Conservation (phyloP, 2,329 filamentous ascomycete genomes). For the Pyrenophora seminiperda region DNA sequence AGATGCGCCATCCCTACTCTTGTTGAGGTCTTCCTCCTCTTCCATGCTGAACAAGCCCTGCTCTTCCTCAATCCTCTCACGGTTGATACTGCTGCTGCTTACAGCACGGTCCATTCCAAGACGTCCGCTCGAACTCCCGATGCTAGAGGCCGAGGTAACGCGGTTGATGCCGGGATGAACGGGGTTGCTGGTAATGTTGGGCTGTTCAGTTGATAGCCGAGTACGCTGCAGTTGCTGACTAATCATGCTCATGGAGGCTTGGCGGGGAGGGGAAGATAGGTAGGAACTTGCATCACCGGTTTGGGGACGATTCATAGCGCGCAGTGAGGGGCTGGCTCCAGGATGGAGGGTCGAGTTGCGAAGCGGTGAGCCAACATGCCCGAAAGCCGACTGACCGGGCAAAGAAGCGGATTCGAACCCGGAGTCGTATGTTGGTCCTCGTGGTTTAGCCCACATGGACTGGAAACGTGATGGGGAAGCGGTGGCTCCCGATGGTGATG, state of each 20-base stretch:
- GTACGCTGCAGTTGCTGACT: conserved; percentile 61
- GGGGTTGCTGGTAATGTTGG: conserved; percentile 30
- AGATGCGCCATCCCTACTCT: conserved; percentile 42
- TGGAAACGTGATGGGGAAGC: conserved; percentile 67
- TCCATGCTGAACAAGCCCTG: conserved; percentile 52
- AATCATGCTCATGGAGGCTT: conserved; percentile 65
- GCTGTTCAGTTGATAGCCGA: conserved; percentile 45
- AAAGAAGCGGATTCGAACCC: conserved; percentile 42
- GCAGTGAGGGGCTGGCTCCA: conserved; percentile 57
- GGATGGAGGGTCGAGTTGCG: conserved; percentile 63
- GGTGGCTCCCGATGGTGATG: conserved; percentile 57
- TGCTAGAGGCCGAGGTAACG: conserved; percentile 42
- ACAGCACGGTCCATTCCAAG: conserved; percentile 47
- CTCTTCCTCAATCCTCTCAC: conserved; percentile 51
- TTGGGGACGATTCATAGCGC: conserved; percentile 55
- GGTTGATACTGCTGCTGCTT: conserved; percentile 48
- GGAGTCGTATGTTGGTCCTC: conserved; percentile 56
- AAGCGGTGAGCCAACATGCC: conserved; percentile 69
- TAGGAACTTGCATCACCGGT: conserved; percentile 58
- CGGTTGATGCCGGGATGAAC: conserved; percentile 71
- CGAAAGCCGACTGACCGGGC: conserved; percentile 55
- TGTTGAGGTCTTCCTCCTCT: conserved; percentile 46
- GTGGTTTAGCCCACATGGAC: conserved; percentile 60
- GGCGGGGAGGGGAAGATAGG: conserved; percentile 61
- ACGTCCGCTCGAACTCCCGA: conserved; percentile 37